A percentile compares a stretch with the other conserved stretches of the same genome.
Conservation (phyloP, 768 basidiomycete species). For the Boletellus ananiceps region DNA sequence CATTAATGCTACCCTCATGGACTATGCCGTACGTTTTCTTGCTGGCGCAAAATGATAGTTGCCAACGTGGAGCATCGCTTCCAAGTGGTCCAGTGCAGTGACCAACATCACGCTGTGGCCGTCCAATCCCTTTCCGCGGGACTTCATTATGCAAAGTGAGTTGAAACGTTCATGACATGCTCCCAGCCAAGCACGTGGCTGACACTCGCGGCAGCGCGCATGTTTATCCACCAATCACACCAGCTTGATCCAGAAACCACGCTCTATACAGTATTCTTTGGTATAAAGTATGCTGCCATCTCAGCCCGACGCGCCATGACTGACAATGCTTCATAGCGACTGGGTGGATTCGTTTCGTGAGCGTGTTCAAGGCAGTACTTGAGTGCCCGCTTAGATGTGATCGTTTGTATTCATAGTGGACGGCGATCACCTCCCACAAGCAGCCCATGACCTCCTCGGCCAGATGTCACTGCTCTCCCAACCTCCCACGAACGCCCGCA, state of each 20-base stretch:
- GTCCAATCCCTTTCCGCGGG: constrained; percentile 42
- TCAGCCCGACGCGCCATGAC: not conserved
- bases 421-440: constrained; percentile 43
- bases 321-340: constrained; percentile 31
- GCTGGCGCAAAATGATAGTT: not conserved
- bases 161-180: not conserved
- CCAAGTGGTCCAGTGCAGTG: constrained; percentile 38
- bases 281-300: constrained; percentile 43
- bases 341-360: constrained; percentile 41
- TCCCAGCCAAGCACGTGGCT: not conserved
- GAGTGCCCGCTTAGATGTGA: not conserved
- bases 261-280: constrained; percentile 50
- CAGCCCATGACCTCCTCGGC: constrained; percentile 39
- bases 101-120: constrained; percentile 49
- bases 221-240: constrained; percentile 43
- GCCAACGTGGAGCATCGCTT: not conserved
- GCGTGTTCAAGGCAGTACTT: not conserved
- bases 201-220: constrained; percentile 29
- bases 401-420: constrained; percentile 29
- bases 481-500: constrained; percentile 47
- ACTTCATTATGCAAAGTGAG: constrained; percentile 48
- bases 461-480: constrained; percentile 45
- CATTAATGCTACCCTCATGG: constrained; percentile 39
- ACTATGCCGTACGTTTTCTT: constrained; percentile 43
- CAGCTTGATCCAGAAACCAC: constrained; percentile 43